Percentiles rank a stretch among this genome's conserved stretches.
Evolutionary conservation across 805 yeast genomes (phyloP).

Genomic region (Cyberlindnera japonica): DNA sequence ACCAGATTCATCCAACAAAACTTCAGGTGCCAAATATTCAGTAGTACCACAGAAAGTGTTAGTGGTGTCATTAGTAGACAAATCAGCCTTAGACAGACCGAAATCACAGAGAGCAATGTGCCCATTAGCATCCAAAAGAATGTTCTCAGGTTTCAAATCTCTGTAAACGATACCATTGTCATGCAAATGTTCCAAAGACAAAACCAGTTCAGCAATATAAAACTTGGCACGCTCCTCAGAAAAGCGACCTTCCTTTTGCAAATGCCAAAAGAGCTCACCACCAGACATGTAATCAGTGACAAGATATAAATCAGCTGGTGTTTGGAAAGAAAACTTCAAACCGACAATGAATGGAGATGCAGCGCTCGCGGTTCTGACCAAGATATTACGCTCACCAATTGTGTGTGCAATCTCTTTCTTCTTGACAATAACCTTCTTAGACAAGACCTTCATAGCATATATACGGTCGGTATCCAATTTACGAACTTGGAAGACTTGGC

Average conservation of each 20-base stretch:
- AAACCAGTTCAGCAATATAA: constrained; percentile 91
- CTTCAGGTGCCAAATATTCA: constrained; percentile 97
- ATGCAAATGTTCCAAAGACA: constrained; percentile 92
- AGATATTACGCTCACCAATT: constrained; percentile 91
- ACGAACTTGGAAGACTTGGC: constrained; percentile 94
- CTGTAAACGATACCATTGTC: constrained; percentile 95
- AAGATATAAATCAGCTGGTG: constrained; percentile 85
- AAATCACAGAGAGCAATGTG: constrained; percentile 97
- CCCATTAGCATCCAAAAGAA: constrained; percentile 91
- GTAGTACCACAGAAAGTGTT: constrained; percentile 99
- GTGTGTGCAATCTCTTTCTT: constrained; percentile 98
- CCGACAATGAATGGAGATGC: constrained; percentile 94
- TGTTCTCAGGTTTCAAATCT: constrained; percentile 96
- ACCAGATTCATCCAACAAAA: constrained; percentile 89
- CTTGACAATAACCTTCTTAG: constrained; percentile 91
- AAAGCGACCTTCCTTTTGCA: constrained; percentile 95
- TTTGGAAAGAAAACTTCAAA: constrained; percentile 92
- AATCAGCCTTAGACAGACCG: constrained; percentile 91
- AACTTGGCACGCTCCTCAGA: constrained; percentile 92
- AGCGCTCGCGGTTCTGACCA: constrained; percentile 87
- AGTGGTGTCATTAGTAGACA: constrained; percentile 78
- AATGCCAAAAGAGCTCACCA: constrained; percentile 94
- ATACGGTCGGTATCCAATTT: constrained; percentile 86
- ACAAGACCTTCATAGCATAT: constrained; percentile 95
- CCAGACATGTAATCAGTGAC: constrained; percentile 98